phyloP scores from a whole-genome alignment of 2,329 filamentous ascomycete genomes.

The Malbranchea cinnamomea region DNA sequence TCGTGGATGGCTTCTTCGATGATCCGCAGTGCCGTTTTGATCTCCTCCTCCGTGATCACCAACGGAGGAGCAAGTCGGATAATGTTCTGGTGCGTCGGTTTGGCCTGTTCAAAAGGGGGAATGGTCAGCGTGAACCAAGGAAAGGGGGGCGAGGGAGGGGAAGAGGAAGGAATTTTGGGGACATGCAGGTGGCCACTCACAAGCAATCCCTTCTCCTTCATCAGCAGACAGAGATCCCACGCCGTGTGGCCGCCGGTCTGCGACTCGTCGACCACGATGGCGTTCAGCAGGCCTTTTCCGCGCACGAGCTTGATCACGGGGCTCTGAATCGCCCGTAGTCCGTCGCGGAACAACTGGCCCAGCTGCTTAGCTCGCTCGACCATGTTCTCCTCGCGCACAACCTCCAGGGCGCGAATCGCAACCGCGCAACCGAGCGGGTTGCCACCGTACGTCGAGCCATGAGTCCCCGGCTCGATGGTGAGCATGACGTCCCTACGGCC shows the following conservation, averaged over 20 bases:
- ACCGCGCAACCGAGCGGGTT: slow-evolving; percentile 93
- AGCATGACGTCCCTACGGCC: slow-evolving; percentile 85
- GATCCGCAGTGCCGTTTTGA: slow-evolving; percentile 60
- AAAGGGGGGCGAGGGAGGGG: not conserved
- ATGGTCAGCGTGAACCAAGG: not conserved
- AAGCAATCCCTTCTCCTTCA: slow-evolving; percentile 89
- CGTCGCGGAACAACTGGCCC: slow-evolving; percentile 69
- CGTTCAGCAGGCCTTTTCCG: slow-evolving; percentile 89
- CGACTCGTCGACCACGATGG: slow-evolving; percentile 85
- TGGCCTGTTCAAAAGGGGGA: slow-evolving; percentile 48
- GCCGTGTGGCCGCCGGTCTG: slow-evolving; percentile 74
- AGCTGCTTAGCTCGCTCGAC: slow-evolving; percentile 67
- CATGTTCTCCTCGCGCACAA: slow-evolving; percentile 83
- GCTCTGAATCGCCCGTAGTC: slow-evolving; percentile 58
- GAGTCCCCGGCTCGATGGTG: slow-evolving; percentile 87
- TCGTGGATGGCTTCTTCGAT: slow-evolving; percentile 72
- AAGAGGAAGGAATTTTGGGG: too few relatives aligned
- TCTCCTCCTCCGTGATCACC: slow-evolving; percentile 80
- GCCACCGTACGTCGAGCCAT: slow-evolving; percentile 95
- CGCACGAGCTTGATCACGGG: slow-evolving; percentile 71
- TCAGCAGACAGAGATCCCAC: slow-evolving; percentile 90
- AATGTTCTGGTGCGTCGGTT: slow-evolving; percentile 97
- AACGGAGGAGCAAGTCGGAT: slow-evolving; percentile 94
- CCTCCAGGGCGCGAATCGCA: slow-evolving; percentile 84
- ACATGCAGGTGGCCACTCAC: slow-evolving; percentile 51